phyloP scores from a whole-genome alignment of 768 basidiomycete species.

The Lactifluus hygrophoroides region DNA sequence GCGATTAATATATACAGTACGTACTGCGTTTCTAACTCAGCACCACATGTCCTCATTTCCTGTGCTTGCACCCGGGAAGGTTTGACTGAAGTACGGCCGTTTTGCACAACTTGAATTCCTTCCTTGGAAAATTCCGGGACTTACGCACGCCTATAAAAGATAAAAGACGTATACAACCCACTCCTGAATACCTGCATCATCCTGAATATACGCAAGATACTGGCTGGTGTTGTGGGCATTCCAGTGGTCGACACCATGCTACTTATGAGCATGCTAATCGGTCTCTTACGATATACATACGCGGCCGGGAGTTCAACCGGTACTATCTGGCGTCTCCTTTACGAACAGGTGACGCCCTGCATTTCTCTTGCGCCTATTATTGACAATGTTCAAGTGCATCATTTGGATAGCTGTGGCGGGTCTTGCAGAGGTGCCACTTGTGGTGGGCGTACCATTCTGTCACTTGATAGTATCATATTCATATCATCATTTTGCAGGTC shows the following conservation, averaged over 20 bases:
- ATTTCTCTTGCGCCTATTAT: background rate
- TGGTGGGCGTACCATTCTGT: background rate
- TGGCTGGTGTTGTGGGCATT: background rate
- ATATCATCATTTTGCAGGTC: background rate
- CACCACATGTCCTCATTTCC: background rate
- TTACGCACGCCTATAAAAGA: background rate
- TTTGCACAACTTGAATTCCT: background rate
- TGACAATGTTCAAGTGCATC: background rate
- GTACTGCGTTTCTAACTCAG: background rate
- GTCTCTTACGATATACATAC: background rate
- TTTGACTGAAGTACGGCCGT: background rate
- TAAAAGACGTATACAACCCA: too few relatives aligned
- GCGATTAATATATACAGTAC: background rate
- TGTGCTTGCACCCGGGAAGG: background rate
- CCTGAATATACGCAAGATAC: background rate
- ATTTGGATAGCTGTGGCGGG: background rate
- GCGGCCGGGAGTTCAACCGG: background rate
- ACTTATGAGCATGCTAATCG: background rate
- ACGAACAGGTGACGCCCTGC: background rate
- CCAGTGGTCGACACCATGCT: background rate
- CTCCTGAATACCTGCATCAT: background rate
- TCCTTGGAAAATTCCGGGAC: background rate
- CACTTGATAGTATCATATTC: background rate
- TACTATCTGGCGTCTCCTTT: background rate
- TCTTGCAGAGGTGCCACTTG: background rate